Evolutionary conservation across 805 yeast genomes (phyloP).

Genomic region (Candida germanica): DNA sequence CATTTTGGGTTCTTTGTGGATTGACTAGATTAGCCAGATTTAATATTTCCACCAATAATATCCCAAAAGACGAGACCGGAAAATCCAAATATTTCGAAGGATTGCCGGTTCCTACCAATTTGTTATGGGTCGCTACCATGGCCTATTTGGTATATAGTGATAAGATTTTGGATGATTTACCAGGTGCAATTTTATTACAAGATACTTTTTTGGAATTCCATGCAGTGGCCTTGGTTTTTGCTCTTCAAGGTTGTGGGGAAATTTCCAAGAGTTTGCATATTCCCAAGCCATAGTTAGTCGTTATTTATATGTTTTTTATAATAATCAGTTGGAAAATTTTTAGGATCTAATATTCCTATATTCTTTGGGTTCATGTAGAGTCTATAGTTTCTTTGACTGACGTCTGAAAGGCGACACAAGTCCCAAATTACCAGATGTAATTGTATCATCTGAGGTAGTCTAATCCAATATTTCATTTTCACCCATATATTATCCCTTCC

Average conservation of each 20-base stretch:
- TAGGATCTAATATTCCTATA: constrained; percentile 40
- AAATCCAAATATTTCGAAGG: constrained; percentile 94
- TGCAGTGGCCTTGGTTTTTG: constrained; percentile 59
- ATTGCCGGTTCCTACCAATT: constrained; percentile 88
- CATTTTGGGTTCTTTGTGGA: constrained; percentile 90
- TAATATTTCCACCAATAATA: constrained; percentile 87
- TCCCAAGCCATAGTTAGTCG: constrained; percentile 64
- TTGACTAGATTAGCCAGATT: constrained; percentile 91
- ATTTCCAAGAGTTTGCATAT: constrained; percentile 86
- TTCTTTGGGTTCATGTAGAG: constrained; percentile 19
- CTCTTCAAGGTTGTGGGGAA: constrained; percentile 84
- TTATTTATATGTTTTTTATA: constrained; percentile 13
- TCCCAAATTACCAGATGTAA: constrained; percentile 39
- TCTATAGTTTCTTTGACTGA: constrained; percentile 29
- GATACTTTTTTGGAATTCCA: constrained; percentile 72
- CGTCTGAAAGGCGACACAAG: constrained; percentile 24
- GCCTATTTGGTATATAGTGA: constrained; percentile 57
- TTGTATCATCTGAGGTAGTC: constrained; percentile 19
- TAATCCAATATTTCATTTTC: constrained; percentile 5
- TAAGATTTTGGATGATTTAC: constrained; percentile 51
- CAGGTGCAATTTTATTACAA: constrained; percentile 59
- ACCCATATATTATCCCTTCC: background rate
- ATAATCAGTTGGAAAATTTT: constrained; percentile 24
- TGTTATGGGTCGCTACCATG: constrained; percentile 71
- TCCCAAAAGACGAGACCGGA: constrained; percentile 87